Evolutionary conservation across 208 protist genomes (phyloP).

Genomic region (Leishmania gerbilli): DNA sequence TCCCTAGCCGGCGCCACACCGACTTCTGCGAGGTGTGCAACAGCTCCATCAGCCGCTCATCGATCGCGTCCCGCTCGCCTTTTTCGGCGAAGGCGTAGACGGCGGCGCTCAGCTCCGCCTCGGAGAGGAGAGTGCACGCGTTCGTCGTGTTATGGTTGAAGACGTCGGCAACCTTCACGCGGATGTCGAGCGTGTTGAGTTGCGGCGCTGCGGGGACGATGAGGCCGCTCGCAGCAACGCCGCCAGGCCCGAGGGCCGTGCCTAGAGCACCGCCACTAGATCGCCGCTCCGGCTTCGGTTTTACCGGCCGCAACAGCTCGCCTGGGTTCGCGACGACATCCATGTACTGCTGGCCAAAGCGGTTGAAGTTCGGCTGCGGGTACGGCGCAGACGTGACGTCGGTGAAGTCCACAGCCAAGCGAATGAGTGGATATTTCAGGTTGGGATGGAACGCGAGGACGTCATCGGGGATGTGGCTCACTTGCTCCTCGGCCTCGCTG

Average conservation of each 20-base stretch:
- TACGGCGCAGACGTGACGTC: conserved; percentile 73
- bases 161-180: conserved; percentile 84
- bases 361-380: conserved; percentile 84
- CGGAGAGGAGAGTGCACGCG: conserved; percentile 79
- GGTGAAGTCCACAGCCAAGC: conserved; percentile 81
- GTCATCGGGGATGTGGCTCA: conserved; percentile 73
- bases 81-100: conserved; percentile 91
- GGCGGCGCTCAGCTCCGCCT: conserved; percentile 83
- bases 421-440: conserved; percentile 85
- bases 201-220: conserved; percentile 53
- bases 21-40: conserved; percentile 70
- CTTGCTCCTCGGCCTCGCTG: conserved; percentile 70
- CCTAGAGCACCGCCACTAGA: conserved; percentile 6
- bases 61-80: conserved; percentile 84
- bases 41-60: conserved; percentile 75
- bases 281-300: conserved; percentile 53
- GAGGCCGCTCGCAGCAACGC: conserved; percentile 8
- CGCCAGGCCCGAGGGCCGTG: conserved; percentile 1
- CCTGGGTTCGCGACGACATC: conserved; percentile 87
- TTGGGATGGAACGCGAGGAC: conserved; percentile 79
- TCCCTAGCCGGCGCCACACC: conserved; percentile 69
- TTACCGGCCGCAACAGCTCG: conserved; percentile 73
- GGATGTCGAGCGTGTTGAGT: conserved; percentile 76
- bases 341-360: conserved; percentile 92
- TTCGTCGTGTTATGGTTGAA: conserved; percentile 79